phyloP scores from a whole-genome alignment of 1,284 basidiomycete genomes.

The Pseudozyma sp. region DNA sequence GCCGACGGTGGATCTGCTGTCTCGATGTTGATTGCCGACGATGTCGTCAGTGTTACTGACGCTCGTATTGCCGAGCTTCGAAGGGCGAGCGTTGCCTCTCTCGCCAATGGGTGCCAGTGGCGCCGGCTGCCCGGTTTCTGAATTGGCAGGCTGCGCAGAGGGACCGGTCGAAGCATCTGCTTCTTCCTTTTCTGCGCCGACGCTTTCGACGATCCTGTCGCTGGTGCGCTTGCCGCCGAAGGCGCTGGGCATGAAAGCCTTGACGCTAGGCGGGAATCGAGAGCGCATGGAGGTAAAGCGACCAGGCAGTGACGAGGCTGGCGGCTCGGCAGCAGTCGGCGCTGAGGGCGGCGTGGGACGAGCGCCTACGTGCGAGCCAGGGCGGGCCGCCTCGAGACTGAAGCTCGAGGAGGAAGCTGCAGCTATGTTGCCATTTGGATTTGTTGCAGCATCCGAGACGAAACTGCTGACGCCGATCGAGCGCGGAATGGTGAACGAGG shows the following conservation, averaged over 20 bases:
- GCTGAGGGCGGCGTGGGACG: constrained; percentile 7
- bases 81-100: constrained; percentile 31
- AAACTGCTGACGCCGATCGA: constrained; percentile 38
- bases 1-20: constrained; percentile 60
- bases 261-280: constrained; percentile 62
- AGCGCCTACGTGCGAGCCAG: constrained; percentile 9
- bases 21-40: constrained; percentile 37
- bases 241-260: constrained; percentile 64
- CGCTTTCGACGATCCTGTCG: constrained; percentile 61
- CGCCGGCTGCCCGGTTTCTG: constrained; percentile 20
- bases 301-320: constrained; percentile 49
- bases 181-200: constrained; percentile 53
- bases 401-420: constrained; percentile 24
- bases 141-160: constrained; percentile 2
- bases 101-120: constrained; percentile 40
- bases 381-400: constrained; percentile 11
- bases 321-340: constrained; percentile 36
- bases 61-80: constrained; percentile 19
- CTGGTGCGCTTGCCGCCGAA: constrained; percentile 63
- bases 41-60: constrained; percentile 33
- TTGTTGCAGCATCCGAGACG: constrained; percentile 31
- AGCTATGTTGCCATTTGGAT: constrained; percentile 13
- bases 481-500: constrained; percentile 61
- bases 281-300: constrained; percentile 64
- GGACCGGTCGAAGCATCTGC: constrained; percentile 24